phyloP scores from a whole-genome alignment of 139 green algal species.

The Chlamydomonas incerta region DNA sequence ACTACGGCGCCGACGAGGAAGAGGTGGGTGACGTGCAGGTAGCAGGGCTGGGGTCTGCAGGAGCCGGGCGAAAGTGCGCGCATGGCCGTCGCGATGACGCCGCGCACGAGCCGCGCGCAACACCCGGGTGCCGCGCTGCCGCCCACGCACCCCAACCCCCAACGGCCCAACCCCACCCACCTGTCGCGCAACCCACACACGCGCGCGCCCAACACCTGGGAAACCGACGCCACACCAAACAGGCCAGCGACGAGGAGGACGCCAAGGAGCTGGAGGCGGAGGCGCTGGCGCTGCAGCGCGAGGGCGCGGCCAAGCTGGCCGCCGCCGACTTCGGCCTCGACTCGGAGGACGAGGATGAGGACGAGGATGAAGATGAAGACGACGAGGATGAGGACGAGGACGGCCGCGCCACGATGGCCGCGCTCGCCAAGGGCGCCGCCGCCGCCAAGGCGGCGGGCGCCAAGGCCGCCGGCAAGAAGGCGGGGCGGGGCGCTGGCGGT shows the following conservation, averaged over 20 bases:
- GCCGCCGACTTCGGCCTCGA: slow-evolving; percentile 76
- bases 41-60: too few species aligned
- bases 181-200: neutral
- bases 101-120: too few species aligned
- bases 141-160: too few species aligned
- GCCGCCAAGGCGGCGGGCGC: neutral
- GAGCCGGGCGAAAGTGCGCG: too few species aligned
- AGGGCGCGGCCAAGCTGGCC: slow-evolving; percentile 57
- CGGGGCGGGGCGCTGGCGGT: neutral
- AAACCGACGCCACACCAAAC: too few species aligned
- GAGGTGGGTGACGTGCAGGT: too few species aligned
- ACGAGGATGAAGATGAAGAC: slow-evolving; percentile 51
- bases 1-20: slow-evolving; percentile 77
- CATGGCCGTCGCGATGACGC: too few species aligned
- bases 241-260: slow-evolving; percentile 76
- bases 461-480: too few species aligned
- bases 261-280: slow-evolving; percentile 79
- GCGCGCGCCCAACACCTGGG: neutral
- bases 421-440: neutral
- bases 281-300: slow-evolving; percentile 77
- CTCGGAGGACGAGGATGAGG: slow-evolving; percentile 53
- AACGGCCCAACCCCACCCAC: too few species aligned
- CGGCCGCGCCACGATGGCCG: slow-evolving; percentile 22
- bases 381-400: slow-evolving; percentile 57
- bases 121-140: too few species aligned